phyloP scores from a whole-genome alignment of 2,329 filamentous ascomycete genomes.

The Teratosphaeria pseudoeucalypti region DNA sequence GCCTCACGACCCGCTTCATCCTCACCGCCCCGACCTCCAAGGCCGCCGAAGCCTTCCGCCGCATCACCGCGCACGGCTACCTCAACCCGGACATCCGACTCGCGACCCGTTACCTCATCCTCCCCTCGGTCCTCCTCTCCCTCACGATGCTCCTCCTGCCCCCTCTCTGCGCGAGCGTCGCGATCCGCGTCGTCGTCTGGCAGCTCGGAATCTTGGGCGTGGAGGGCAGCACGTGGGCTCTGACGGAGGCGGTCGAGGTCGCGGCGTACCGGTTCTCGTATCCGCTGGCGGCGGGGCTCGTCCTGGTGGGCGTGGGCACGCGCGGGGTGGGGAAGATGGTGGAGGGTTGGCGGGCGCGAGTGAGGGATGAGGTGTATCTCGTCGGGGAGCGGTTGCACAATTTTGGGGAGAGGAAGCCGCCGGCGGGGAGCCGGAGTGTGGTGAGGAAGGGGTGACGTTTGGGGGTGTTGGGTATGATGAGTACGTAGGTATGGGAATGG shows the following conservation, averaged over 20 bases:
- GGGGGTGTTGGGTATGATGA: too few relatives aligned
- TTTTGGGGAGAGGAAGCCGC: conserved; percentile 55
- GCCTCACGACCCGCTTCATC: conserved; percentile 62
- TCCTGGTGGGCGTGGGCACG: conserved; percentile 3
- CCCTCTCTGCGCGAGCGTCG: conserved; percentile 41
- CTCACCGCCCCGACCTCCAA: conserved; percentile 59
- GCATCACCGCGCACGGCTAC: conserved; percentile 59
- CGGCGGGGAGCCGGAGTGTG: conserved; percentile 21
- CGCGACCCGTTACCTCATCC: conserved; percentile 75
- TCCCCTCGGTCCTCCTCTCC: conserved; percentile 60
- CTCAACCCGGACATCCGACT: conserved; percentile 67
- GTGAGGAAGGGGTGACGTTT: conserved; percentile 13
- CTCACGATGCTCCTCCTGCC: conserved; percentile 54
- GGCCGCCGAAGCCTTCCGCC: conserved; percentile 62
- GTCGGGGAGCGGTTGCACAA: conserved; percentile 94
- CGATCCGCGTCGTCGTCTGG: background rate
- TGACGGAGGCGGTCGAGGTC: conserved; percentile 5
- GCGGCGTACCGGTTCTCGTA: conserved; percentile 60
- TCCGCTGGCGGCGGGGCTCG: conserved; percentile 39
- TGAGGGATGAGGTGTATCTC: conserved; percentile 90
- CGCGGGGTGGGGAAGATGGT: conserved; percentile 45
- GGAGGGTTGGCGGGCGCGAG: conserved; percentile 65
- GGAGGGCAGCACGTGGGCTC: background rate
- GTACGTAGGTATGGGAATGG: too few relatives aligned
- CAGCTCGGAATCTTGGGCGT: background rate